These are phyloP conservation scores for Monoraphidium neglectum DNA, from an alignment of 139 green algal species.

Conservation along the genomic window DNA sequence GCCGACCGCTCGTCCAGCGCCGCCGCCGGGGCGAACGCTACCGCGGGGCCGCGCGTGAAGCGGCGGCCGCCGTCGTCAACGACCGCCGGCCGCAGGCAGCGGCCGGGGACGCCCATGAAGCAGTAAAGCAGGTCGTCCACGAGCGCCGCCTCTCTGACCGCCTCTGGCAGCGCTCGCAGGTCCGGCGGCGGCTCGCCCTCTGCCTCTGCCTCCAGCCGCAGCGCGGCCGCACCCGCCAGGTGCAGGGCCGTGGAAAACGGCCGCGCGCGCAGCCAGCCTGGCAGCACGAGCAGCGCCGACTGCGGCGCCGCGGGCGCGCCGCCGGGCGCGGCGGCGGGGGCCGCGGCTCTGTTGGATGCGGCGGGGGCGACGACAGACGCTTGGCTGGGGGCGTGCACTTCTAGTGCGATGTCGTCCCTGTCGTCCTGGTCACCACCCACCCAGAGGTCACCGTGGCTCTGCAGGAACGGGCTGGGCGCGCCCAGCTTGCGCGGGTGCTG, in stretches of 20 bases:
- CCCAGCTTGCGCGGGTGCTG: neutral
- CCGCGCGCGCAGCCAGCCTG: constrained; percentile 18
- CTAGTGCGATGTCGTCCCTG: neutral
- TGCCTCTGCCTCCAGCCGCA: neutral
- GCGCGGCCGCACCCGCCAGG: neutral
- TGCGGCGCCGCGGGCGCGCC: neutral
- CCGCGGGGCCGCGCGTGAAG: neutral
- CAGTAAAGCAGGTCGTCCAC: constrained; percentile 85
- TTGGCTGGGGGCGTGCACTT: neutral
- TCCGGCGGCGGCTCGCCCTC: neutral
- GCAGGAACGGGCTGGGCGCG: neutral
- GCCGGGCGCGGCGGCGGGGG: neutral
- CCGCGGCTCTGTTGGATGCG: neutral
- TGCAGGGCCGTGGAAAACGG: constrained; percentile 18
- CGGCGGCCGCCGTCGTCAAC: neutral
- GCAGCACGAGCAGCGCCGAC: constrained; percentile 2
- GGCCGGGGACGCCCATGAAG: constrained; percentile 76
- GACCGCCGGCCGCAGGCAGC: constrained; percentile 49
- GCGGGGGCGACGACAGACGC: neutral
- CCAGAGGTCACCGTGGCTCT: neutral
- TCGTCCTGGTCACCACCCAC: constrained; percentile 1
- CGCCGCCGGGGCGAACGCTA: constrained; percentile 52
- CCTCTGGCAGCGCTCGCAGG: constrained; percentile 2
- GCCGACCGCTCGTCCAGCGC: constrained; percentile 58
- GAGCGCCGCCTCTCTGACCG: constrained; percentile 43